phyloP scores from a whole-genome alignment of 1,284 basidiomycete genomes.

The Ganoderma lucidum region DNA sequence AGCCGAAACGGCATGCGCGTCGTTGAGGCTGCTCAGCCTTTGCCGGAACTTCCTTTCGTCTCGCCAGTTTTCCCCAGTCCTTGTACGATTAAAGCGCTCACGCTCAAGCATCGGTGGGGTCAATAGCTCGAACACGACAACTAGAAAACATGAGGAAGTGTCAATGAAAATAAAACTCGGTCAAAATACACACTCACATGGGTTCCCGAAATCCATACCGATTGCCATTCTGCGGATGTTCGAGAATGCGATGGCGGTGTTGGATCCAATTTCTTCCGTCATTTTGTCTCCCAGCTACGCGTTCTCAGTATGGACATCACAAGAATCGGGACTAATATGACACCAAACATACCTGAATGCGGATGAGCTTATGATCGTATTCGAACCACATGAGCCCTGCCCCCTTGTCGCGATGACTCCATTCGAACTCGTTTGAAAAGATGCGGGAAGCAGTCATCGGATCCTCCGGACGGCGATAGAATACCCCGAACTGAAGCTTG shows the following conservation, averaged over 20 bases:
- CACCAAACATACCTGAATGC: constrained; percentile 54
- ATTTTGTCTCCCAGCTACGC: constrained; percentile 61
- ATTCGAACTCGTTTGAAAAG: constrained; percentile 71
- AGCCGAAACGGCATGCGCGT: constrained; percentile 60
- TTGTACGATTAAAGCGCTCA: constrained; percentile 60
- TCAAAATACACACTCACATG: constrained; percentile 41
- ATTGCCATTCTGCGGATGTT: constrained; percentile 67
- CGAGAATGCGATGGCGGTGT: constrained; percentile 60
- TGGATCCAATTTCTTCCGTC: constrained; percentile 57
- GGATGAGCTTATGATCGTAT: constrained; percentile 70
- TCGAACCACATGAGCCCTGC: constrained; percentile 65
- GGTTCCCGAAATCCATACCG: constrained; percentile 58
- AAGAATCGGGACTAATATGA: background rate
- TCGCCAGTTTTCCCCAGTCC: constrained; percentile 47
- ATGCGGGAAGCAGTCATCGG: constrained; percentile 50
- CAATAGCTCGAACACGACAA: constrained; percentile 70
- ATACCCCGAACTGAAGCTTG: constrained; percentile 67
- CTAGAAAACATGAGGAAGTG: constrained; percentile 42
- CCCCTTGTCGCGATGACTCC: constrained; percentile 46
- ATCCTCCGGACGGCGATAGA: constrained; percentile 48
- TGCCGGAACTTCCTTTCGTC: constrained; percentile 58
- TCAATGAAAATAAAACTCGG: background rate
- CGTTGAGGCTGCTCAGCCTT: constrained; percentile 61
- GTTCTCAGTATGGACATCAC: background rate
- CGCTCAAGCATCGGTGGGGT: constrained; percentile 68